These are phyloP conservation scores for Bolboschoenus planiculmis DNA, from an alignment of 176 grass and related monocot genomes.

Conservation along the genomic window DNA sequence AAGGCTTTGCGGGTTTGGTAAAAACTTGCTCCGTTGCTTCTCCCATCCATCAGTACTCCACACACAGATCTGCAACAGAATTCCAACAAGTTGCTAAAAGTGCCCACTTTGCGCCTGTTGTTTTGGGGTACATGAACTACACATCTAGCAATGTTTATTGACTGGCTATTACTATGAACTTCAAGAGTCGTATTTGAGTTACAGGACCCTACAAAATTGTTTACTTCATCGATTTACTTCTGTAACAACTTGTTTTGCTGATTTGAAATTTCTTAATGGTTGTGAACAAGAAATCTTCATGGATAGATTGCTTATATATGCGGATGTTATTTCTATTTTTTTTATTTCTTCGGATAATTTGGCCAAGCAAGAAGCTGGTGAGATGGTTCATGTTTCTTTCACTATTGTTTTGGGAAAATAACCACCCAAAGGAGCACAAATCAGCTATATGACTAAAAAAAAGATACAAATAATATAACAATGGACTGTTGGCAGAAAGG, in stretches of 20 bases:
- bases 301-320: not conserved
- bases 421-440: not conserved
- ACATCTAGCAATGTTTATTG: not conserved
- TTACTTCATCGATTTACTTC: not conserved
- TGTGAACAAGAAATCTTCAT: not conserved
- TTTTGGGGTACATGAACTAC: not conserved
- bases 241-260: not conserved
- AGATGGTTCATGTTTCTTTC: not conserved
- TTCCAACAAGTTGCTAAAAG: not conserved
- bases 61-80: constrained; percentile 69
- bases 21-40: constrained; percentile 71
- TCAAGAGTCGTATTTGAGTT: not conserved
- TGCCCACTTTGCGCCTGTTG: not conserved
- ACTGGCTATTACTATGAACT: not conserved
- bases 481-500: not conserved
- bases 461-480: not conserved
- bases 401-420: constrained; percentile 18
- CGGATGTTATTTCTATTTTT: not conserved
- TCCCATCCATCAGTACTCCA: constrained; percentile 97
- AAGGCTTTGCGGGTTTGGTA: constrained; percentile 60
- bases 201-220: not conserved
- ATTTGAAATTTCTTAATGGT: not conserved
- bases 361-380: not conserved
- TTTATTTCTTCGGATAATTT: not conserved
- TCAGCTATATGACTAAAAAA: not conserved